Evolutionary conservation across 225 moss, liverwort and hornwort species (phyloP).

Genomic region (Straminergon stramineum): DNA sequence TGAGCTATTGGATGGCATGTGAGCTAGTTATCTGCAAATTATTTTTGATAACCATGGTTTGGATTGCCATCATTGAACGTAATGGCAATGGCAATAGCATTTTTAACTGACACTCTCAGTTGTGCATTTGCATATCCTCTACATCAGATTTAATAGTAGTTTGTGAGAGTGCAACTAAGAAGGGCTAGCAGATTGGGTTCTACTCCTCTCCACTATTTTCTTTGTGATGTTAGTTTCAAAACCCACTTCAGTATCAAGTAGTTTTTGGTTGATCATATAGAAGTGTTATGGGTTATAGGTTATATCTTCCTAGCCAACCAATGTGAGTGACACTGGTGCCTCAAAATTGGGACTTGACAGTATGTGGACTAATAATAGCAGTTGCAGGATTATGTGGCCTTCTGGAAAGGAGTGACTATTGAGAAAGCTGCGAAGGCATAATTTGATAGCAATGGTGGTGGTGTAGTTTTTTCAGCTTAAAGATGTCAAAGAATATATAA

Average conservation of each 20-base stretch:
- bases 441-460: neutral
- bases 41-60: neutral
- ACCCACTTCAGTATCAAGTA: neutral
- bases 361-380: neutral
- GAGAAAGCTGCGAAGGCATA: slow-evolving; percentile 30
- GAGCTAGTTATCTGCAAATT: neutral
- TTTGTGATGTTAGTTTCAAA: neutral
- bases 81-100: neutral
- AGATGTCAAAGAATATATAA: neutral
- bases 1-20: neutral
- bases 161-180: neutral
- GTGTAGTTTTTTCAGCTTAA: neutral
- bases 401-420: slow-evolving; percentile 72
- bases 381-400: slow-evolving; percentile 66
- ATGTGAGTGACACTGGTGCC: neutral
- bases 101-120: neutral
- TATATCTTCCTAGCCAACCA: neutral
- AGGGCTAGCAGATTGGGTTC: neutral
- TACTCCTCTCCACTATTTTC: neutral
- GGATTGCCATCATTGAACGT: neutral
- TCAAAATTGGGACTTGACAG: neutral
- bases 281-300: neutral
- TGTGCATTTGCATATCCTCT: neutral
- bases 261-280: neutral
- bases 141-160: neutral